These are phyloP conservation scores for Diaporthe destruens DNA, from an alignment of 2,329 filamentous ascomycete species.

Conservation along the genomic window DNA sequence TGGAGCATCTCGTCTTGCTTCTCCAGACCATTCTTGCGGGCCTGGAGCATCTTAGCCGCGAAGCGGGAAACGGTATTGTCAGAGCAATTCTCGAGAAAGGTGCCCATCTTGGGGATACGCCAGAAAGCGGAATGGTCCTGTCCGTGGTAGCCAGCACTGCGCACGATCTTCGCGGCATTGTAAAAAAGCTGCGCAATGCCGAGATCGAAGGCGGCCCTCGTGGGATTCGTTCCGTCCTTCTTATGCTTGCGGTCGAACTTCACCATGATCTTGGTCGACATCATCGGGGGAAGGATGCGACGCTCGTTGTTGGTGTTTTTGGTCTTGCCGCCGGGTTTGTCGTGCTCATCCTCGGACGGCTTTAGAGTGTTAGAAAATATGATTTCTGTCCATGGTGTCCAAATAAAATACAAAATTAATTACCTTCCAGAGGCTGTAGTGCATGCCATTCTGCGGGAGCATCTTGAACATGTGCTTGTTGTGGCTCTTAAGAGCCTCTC, in stretches of 20 bases:
- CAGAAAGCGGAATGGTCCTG: background rate
- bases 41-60: constrained; percentile 6
- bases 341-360: background rate
- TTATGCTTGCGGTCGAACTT: background rate
- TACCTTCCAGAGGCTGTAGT: background rate
- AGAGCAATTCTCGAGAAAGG: background rate
- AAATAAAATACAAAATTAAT: background rate
- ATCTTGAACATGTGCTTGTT: background rate
- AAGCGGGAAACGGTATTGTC: background rate
- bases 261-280: background rate
- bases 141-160: background rate
- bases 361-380: background rate
- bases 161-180: background rate
- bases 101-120: background rate
- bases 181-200: background rate
- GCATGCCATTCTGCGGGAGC: constrained; percentile 11
- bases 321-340: no score
- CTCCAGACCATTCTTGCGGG: background rate
- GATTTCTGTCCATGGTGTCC: fast-evolving
- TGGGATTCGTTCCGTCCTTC: background rate
- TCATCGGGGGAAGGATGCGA: constrained; percentile 7
- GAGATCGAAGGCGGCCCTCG: background rate
- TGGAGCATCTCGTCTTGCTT: background rate
- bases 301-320: background rate
- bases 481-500: background rate